Conservation (phyloP, 164 flowering plant genomes). For the Sedum album region DNA sequence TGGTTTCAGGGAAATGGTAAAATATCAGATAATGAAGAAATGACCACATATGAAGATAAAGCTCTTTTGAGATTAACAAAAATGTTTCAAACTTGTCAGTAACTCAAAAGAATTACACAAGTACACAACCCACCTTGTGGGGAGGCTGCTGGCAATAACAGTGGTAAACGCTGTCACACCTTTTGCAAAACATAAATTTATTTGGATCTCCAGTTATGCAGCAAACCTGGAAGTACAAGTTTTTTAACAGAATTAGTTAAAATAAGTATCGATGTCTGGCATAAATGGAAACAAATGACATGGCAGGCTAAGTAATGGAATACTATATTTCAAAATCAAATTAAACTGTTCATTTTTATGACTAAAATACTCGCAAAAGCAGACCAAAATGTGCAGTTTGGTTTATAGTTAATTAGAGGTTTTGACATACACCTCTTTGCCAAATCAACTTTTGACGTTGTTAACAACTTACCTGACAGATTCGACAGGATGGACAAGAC, state of each 20-base stretch:
- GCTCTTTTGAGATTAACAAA: neutral
- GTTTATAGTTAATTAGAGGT: too few relatives aligned
- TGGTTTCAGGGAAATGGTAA: slow-evolving; percentile 17
- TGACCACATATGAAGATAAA: neutral
- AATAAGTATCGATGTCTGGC: neutral
- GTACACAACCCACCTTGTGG: slow-evolving; percentile 60
- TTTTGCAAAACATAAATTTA: slow-evolving; percentile 89
- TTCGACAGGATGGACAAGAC: slow-evolving; percentile 90
- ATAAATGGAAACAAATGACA: neutral
- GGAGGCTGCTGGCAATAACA: slow-evolving; percentile 98
- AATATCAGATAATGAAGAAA: neutral
- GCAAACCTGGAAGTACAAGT: slow-evolving; percentile 44
- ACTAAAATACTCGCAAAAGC: neutral
- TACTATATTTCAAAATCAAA: too few relatives aligned
- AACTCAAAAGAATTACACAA: neutral
- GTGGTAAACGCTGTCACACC: slow-evolving; percentile 96
- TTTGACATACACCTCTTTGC: too few relatives aligned
- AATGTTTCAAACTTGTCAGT: neutral
- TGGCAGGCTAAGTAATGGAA: neutral
- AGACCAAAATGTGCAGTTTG: too few relatives aligned
- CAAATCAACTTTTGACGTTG: too few relatives aligned
- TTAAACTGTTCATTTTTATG: neutral
- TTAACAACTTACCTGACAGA: slow-evolving; percentile 64
- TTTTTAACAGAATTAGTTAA: neutral
- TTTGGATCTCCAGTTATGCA: slow-evolving; percentile 88